Evolutionary conservation across 139 green algal species (phyloP).

Genomic region (Chara braunii): DNA sequence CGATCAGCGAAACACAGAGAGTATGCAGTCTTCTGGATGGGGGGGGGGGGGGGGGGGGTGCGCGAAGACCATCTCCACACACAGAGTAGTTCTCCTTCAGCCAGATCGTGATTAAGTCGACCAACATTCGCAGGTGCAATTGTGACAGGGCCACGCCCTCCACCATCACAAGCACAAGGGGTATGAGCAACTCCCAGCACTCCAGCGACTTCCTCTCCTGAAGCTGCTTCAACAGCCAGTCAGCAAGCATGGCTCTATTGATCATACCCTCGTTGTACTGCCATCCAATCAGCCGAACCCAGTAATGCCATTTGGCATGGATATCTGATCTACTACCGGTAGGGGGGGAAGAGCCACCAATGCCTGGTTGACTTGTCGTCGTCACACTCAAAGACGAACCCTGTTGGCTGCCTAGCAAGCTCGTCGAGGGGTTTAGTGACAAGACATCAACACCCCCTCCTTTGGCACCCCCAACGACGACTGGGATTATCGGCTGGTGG

Average conservation of each 20-base stretch:
- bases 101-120: too few species aligned
- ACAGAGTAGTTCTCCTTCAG: too few species aligned
- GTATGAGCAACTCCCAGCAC: conserved; percentile 13
- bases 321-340: too few species aligned
- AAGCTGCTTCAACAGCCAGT: conserved; percentile 23
- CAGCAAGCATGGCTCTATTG: neutral
- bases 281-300: conserved; percentile 2
- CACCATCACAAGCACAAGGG: conserved; percentile 6
- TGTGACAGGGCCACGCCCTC: neutral
- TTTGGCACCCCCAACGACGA: neutral
- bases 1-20: conserved; percentile 7
- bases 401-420: too few species aligned
- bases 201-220: conserved; percentile 12
- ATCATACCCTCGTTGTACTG: conserved; percentile 21
- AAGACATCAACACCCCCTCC: neutral
- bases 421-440: too few species aligned
- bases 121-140: neutral
- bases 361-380: too few species aligned
- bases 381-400: too few species aligned
- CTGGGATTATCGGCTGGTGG: too few species aligned
- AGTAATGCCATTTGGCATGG: conserved; percentile 17
- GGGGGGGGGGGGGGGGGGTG: too few species aligned
- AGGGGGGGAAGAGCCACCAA: too few species aligned
- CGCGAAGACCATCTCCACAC: too few species aligned
- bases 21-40: too few species aligned